Conservation (phyloP, 768 basidiomycete genomes). For the Collybiopsis confluens region DNA sequence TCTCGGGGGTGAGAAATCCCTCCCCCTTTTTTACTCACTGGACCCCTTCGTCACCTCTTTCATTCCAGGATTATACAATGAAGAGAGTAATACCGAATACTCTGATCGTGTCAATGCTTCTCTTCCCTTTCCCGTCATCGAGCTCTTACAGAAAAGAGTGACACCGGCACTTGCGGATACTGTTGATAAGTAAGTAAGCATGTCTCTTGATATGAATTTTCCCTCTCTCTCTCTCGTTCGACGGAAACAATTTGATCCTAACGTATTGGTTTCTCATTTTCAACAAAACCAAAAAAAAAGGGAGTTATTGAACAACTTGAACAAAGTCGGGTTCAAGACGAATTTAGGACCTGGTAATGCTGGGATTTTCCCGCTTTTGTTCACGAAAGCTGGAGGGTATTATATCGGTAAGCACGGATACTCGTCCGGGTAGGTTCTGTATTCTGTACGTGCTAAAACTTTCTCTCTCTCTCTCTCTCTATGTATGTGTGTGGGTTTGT, state of each 20-base stretch:
- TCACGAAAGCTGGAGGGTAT: constrained; percentile 29
- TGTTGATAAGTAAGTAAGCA: not conserved
- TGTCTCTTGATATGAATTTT: not conserved
- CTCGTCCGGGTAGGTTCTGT: too few species aligned
- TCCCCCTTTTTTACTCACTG: not conserved
- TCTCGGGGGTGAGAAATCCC: not conserved
- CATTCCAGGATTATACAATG: not conserved
- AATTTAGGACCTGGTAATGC: constrained; percentile 34
- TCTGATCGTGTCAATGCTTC: not conserved
- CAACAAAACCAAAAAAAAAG: constrained; percentile 15
- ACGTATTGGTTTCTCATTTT: too few species aligned
- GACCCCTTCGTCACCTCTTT: not conserved
- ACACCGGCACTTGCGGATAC: not conserved
- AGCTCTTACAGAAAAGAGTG: not conserved
- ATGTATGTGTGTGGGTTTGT: too few species aligned
- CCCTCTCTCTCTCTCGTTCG: too few species aligned
- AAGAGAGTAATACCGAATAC: not conserved
- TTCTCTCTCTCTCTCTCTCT: too few species aligned
- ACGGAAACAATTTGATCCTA: too few species aligned
- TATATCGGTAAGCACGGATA: constrained; percentile 36
- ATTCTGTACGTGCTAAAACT: too few species aligned
- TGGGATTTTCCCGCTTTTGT: constrained; percentile 27
- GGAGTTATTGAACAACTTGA: constrained; percentile 33
- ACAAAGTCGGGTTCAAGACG: constrained; percentile 30
- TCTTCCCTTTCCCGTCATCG: not conserved